Percentiles rank a stretch among this genome's conserved stretches.
Evolutionary conservation across 352 stramenopile species (phyloP).

Genomic region (Pythium phragmitis): DNA sequence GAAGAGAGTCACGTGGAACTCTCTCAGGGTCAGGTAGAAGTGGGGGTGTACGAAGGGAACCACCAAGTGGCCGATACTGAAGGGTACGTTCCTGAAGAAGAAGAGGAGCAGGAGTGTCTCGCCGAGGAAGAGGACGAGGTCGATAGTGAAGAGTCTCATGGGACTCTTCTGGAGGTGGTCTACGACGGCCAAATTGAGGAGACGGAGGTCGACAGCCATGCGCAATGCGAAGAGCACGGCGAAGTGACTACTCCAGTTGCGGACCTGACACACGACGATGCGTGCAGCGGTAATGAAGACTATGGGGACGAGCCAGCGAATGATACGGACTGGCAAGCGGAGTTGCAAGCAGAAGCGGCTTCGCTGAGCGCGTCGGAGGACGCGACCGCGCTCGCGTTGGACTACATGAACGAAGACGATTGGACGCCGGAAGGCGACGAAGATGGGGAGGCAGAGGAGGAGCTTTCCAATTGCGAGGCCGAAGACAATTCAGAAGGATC

Average conservation of each 20-base stretch:
- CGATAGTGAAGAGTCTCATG: not conserved
- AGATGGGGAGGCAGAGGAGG: not conserved
- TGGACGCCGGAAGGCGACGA: not conserved
- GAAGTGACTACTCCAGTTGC: not conserved
- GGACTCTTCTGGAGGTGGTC: not conserved
- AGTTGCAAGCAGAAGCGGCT: constrained; percentile 1
- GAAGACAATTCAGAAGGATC: not conserved
- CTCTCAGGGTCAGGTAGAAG: too few species aligned
- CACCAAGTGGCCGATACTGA: too few species aligned
- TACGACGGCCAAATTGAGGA: not conserved
- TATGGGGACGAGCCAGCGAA: not conserved
- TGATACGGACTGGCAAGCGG: not conserved
- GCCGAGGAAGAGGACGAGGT: not conserved
- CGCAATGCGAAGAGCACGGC: not conserved
- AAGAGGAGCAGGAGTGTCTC: too few species aligned
- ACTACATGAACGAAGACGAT: not conserved
- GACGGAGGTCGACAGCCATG: too few species aligned
- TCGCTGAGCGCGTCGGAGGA: constrained; percentile 5
- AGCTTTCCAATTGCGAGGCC: not conserved
- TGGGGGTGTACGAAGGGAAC: too few species aligned
- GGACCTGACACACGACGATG: not conserved
- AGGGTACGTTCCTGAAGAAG: too few species aligned
- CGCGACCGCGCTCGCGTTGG: not conserved
- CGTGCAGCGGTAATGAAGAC: not conserved
- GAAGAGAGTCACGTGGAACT: not conserved